Base-by-base conservation (phyloP, 73 alveolate genomes). In the Tetrahymena malaccensis region DNA sequence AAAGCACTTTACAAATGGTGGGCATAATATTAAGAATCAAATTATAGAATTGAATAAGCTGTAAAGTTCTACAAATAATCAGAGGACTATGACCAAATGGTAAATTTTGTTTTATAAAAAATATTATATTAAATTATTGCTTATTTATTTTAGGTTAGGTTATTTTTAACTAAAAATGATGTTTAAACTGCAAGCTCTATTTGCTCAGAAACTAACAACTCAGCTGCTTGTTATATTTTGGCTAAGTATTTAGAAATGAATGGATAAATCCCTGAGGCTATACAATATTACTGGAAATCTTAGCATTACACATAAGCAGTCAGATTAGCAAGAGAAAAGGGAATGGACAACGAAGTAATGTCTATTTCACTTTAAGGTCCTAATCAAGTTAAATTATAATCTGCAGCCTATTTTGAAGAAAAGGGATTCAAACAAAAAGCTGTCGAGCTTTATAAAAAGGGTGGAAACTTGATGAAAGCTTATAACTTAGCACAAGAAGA, bases 291-390 rank as follows among this genome's bases (percentile, higher is more conserved):
- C 97, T 95, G 99, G 21, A 97, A 98, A 94, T 98, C 99, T 85
- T 98, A 98, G 43, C 95, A 99, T 96, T 98, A 97, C 94, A 98
- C 98, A 95, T 99, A 99, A 93, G 99, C 99, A 12, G 98, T 98
- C 35, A 96, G 99, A 95, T 96, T 99, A 55, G 99, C 99, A 31
- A 98, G 97, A 93, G 99, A 98, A 93, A 96, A 98, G 89, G 98
- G 98, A 33, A 96, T 96, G 94, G 99, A 98, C 94, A 96, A 98
- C 38, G 99, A 99, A 56, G 99, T 99, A 6, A 96, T 97, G 96
- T 94, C 99, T n/a, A 96, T 99, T 93, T 95, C 98, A 35, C 97
- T 97, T 22, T 96, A 97, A 55, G 99, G 99, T 34, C 97, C 98
- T 94, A 97, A 98, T 94, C 95, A 97, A 83, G 97, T 99, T 12